phyloP scores from a whole-genome alignment of 352 stramenopile genomes.

The Pythium apleroticum region DNA sequence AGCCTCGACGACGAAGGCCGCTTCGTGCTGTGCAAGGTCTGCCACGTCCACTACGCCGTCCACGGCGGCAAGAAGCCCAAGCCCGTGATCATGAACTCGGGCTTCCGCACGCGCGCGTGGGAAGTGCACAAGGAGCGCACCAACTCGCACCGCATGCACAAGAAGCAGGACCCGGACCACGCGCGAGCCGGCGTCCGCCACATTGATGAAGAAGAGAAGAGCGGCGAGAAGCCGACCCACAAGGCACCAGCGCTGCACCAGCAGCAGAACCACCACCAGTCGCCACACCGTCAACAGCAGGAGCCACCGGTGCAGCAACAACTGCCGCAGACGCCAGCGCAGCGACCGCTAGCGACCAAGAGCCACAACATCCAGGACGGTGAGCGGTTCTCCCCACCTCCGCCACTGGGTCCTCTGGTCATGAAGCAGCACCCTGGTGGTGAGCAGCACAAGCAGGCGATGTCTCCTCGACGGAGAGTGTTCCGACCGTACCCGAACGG shows the following conservation, averaged over 20 bases:
- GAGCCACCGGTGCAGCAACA: neutral
- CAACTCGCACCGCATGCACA: constrained; percentile 74
- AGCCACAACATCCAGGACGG: neutral
- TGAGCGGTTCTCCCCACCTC: neutral
- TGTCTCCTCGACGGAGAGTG: constrained; percentile 25
- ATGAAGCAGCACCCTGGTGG: constrained; percentile 6
- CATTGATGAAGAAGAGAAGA: constrained; percentile 27
- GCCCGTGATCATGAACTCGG: constrained; percentile 82
- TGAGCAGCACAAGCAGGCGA: constrained; percentile 6
- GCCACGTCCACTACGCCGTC: constrained; percentile 78
- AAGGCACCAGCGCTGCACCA: neutral
- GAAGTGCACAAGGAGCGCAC: constrained; percentile 83
- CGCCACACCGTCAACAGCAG: neutral
- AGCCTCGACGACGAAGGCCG: constrained; percentile 77
- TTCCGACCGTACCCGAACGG: constrained; percentile 14
- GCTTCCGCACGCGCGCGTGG: constrained; percentile 76
- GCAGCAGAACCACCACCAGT: neutral
- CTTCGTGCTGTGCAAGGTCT: constrained; percentile 82
- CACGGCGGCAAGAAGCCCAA: constrained; percentile 82
- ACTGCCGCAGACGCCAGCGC: neutral
- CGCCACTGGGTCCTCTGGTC: neutral
- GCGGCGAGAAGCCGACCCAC: constrained; percentile 7
- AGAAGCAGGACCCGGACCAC: constrained; percentile 39
- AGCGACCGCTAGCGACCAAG: neutral
- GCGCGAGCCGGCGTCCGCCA: neutral